Evolutionary conservation across 805 yeast species (phyloP).

Genomic region (Cyberlindnera misumaiensis): DNA sequence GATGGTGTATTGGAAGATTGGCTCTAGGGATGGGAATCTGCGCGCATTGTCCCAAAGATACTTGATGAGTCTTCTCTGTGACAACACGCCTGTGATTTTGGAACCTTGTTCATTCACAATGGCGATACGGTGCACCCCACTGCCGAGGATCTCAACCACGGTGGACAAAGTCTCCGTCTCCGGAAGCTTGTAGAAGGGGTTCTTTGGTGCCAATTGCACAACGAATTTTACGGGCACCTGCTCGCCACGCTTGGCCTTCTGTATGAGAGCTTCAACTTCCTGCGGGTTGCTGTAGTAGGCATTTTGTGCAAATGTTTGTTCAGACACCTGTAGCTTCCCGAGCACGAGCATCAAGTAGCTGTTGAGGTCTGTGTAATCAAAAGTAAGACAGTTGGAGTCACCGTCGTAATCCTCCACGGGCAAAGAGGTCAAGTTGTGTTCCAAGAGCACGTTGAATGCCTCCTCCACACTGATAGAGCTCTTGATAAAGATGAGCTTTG

Average conservation of each 20-base stretch:
- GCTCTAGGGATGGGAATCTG: conserved; percentile 74
- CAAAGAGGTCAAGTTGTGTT: conserved; percentile 73
- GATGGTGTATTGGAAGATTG: conserved; percentile 59
- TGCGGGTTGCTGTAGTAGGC: conserved; percentile 27
- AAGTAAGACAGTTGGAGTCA: conserved; percentile 69
- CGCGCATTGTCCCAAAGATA: conserved; percentile 92
- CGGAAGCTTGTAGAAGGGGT: conserved; percentile 75
- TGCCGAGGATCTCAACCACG: conserved; percentile 84
- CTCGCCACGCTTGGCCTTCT: conserved; percentile 75
- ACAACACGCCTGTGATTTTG: conserved; percentile 72
- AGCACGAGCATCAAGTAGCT: conserved; percentile 79
- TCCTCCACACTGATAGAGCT: conserved; percentile 70
- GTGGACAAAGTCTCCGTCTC: conserved; percentile 61
- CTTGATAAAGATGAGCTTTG: conserved; percentile 65
- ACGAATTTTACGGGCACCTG: conserved; percentile 91
- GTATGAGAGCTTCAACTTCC: conserved; percentile 35
- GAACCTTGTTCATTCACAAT: conserved; percentile 49
- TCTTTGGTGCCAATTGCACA: conserved; percentile 76
- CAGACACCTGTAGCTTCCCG: conserved; percentile 50
- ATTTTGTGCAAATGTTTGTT: conserved; percentile 23
- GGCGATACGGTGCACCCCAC: conserved; percentile 93
- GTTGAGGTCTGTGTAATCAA: conserved; percentile 88
- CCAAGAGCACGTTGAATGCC: conserved; percentile 74
- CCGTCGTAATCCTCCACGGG: conserved; percentile 60
- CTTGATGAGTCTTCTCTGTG: conserved; percentile 82